These are phyloP conservation scores for Xylaria sp. DNA, from an alignment of 2,329 filamentous ascomycete species.

Conservation along the genomic window DNA sequence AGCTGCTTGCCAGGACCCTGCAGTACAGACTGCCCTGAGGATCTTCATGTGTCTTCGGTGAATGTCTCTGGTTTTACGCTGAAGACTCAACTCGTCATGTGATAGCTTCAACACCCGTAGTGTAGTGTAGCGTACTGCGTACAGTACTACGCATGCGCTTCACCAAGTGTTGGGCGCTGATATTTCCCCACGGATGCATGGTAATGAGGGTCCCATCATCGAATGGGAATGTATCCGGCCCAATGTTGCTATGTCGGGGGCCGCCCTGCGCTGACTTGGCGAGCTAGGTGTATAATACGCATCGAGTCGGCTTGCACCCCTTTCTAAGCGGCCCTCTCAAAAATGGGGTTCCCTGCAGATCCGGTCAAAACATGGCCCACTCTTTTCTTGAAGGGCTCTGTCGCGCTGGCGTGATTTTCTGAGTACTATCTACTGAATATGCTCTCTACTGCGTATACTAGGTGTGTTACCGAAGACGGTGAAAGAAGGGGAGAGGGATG, in stretches of 20 bases:
- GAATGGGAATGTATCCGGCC: conserved; percentile 36
- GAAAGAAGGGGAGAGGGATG: conserved; percentile 19
- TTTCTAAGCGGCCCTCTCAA: conserved; percentile 24
- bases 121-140: too few species aligned
- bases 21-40: background rate
- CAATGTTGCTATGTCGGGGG: conserved; percentile 27
- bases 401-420: conserved; percentile 19
- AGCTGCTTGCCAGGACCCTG: background rate
- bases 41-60: conserved; percentile 5
- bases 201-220: conserved; percentile 26
- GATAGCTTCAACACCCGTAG: conserved; percentile 19
- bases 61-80: conserved; percentile 20
- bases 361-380: conserved; percentile 25
- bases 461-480: conserved; percentile 24
- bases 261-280: conserved; percentile 33
- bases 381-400: conserved; percentile 14
- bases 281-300: conserved; percentile 28
- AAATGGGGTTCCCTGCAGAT: conserved; percentile 26
- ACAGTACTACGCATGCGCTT: too few species aligned
- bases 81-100: conserved; percentile 27
- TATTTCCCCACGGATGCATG: conserved; percentile 24
- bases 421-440: conserved; percentile 16
- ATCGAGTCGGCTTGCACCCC: conserved; percentile 34
- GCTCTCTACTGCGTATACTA: too few species aligned
- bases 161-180: conserved; percentile 27